Conservation (phyloP, 257 asterid species). For the Petunia axillaris region DNA sequence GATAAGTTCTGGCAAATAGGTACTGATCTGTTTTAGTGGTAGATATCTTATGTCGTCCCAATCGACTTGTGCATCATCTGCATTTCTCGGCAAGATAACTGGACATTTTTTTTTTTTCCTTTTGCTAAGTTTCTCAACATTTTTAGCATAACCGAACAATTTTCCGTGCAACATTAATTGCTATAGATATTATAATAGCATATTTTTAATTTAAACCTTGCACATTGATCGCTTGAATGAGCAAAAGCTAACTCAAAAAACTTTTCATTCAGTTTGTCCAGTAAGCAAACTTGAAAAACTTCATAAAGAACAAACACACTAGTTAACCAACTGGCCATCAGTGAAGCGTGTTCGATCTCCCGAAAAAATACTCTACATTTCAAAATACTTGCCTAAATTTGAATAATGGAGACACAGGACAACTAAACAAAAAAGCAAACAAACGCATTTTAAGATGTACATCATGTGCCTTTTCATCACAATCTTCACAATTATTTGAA, state of each 20-base stretch:
- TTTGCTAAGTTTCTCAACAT: not conserved
- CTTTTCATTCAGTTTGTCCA: not conserved
- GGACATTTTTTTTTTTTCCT: conserved; percentile 1
- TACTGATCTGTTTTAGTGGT: not conserved
- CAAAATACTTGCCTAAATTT: not conserved
- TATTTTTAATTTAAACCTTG: not conserved
- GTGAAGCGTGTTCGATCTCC: not conserved
- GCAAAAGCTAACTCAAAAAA: not conserved
- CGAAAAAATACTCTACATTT: not conserved
- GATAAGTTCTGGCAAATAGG: not conserved
- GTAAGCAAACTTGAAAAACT: not conserved
- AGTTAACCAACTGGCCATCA: not conserved
- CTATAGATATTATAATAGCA: not conserved
- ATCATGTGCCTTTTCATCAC: not conserved
- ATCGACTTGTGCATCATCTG: not conserved
- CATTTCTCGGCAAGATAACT: not conserved
- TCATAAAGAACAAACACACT: not conserved
- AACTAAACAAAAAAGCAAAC: not conserved
- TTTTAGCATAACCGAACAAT: not conserved
- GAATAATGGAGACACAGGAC: not conserved
- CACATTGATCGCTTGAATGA: not conserved
- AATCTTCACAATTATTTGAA: not conserved
- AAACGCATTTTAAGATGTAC: not conserved
- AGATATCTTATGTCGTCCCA: conserved; percentile 4
- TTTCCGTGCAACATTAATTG: not conserved